Conservation (phyloP, 2,329 filamentous ascomycete species). For the Volutella citrinella region DNA sequence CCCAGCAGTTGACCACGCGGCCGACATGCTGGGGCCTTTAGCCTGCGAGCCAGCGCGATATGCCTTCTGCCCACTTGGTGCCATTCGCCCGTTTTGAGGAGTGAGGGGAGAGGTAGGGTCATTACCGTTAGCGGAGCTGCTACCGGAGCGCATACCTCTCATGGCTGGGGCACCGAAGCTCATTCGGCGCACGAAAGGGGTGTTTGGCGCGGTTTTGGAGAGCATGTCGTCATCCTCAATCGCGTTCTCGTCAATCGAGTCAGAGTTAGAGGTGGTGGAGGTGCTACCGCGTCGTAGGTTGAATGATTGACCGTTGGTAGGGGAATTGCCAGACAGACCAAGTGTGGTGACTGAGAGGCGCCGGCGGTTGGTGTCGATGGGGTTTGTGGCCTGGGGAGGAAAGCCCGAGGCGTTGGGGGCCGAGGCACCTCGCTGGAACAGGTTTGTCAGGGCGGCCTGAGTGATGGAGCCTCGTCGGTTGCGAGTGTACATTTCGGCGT, state of each 20-base stretch:
- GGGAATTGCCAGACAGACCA: constrained; percentile 69
- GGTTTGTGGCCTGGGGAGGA: constrained; percentile 34
- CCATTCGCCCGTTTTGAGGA: constrained; percentile 29
- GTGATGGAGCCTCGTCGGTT: constrained; percentile 56
- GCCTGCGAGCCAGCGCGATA: constrained; percentile 21
- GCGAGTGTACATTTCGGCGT: constrained; percentile 40
- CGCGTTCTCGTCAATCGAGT: constrained; percentile 68
- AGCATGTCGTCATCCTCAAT: constrained; percentile 65
- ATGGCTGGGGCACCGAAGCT: constrained; percentile 84
- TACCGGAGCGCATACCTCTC: constrained; percentile 51
- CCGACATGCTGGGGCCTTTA: constrained; percentile 30
- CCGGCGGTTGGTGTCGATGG: constrained; percentile 59
- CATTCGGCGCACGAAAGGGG: constrained; percentile 79
- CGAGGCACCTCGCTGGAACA: constrained; percentile 58
- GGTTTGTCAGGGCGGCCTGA: constrained; percentile 53
- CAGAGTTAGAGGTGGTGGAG: constrained; percentile 60
- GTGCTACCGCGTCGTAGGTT: constrained; percentile 63
- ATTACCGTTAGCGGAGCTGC: constrained; percentile 65
- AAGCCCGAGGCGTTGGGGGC: constrained; percentile 42
- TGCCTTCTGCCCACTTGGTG: constrained; percentile 31
- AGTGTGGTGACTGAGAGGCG: constrained; percentile 73
- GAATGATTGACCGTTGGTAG: constrained; percentile 52
- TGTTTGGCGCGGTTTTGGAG: constrained; percentile 59
- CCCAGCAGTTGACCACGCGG: constrained; percentile 31
- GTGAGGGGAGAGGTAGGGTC: constrained; percentile 40